Base-by-base conservation (phyloP, 2,329 filamentous ascomycete species). In the Ceratocystis cubensis region DNA sequence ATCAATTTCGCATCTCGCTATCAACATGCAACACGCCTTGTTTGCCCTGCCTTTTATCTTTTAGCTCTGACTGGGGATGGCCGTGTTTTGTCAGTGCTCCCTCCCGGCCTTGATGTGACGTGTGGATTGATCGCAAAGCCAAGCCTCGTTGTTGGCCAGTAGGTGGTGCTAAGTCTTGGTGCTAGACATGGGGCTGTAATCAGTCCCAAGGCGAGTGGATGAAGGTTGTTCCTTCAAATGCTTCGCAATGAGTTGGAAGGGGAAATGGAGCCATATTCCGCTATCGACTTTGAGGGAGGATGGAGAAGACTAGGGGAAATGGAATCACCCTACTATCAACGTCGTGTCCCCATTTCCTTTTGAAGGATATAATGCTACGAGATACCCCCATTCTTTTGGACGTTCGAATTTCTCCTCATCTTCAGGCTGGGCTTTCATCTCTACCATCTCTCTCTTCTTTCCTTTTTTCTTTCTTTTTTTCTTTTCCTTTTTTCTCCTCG, bases 171-270 rank as follows among this genome's bases (percentile, higher is more conserved):
- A 57, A 57, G 5, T 57, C 53, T 33, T 41, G 22, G 53, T 57
- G 53, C 53, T 57, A 57, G 53, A 57, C 53, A 57, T 57, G 53
- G 53, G 53, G 25, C 13, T 57, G 25, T 33, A 57, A 57, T 57
- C 53, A 57, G 53, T 30, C 10, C 22, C 7, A 57, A 30, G 22
- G 15, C 5, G 50, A 25, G 30, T 57, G 53, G 53, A 33, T 57
- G 53, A 30, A 57, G 53, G 22, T 57, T 57, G 53, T 57, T 57
- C 53, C 53, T 57, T 33, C 53, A 57, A 20, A 48, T n/a, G 50
- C 53, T 57, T 28, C 25, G 53, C 53, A 57, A 57, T 33, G 28
- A 57, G 25, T 15, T 57, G 28, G 25, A 30, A 57, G 13, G 53
- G 53, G 22, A 57, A 57, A 57, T 30, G 22, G 53, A 33, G 17